A percentile compares a stretch with the other conserved stretches of the same genome.
Evolutionary conservation across 305 asterid genomes (phyloP).

Genomic region (Fraxinus dipetala): DNA sequence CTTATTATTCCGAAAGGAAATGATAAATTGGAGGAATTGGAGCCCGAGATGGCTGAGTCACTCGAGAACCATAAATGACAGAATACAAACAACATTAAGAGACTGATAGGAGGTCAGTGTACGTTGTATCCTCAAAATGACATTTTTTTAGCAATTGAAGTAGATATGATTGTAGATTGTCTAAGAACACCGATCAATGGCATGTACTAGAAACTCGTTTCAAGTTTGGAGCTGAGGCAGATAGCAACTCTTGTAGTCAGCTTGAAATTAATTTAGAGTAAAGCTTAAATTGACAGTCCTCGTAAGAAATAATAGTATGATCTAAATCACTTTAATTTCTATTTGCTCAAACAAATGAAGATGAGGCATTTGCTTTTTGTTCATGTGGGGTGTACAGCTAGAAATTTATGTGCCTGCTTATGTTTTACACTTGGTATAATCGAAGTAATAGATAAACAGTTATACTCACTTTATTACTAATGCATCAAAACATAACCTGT

Average conservation of each 20-base stretch:
- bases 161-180: neutral
- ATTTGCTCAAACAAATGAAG: neutral
- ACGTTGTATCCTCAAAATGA: neutral
- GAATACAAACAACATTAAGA: neutral
- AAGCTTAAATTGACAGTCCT: neutral
- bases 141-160: neutral
- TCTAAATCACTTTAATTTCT: neutral
- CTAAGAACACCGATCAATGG: neutral
- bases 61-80: constrained; percentile 12
- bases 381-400: neutral
- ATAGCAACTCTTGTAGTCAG: neutral
- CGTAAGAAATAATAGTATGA: neutral
- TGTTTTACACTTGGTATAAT: neutral
- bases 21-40: constrained; percentile 49
- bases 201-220: neutral
- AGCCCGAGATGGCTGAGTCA: constrained; percentile 42
- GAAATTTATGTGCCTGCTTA: neutral
- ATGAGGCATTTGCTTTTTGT: neutral
- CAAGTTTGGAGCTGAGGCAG: neutral
- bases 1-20: constrained; percentile 64
- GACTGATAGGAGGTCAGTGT: neutral
- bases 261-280: neutral
- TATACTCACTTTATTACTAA: neutral
- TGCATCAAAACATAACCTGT: neutral
- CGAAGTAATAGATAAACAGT: neutral